Percentiles rank a stretch among this genome's conserved stretches.
Conservation (phyloP, 495 filamentous ascomycete genomes). For the Neurospora discreta region DNA sequence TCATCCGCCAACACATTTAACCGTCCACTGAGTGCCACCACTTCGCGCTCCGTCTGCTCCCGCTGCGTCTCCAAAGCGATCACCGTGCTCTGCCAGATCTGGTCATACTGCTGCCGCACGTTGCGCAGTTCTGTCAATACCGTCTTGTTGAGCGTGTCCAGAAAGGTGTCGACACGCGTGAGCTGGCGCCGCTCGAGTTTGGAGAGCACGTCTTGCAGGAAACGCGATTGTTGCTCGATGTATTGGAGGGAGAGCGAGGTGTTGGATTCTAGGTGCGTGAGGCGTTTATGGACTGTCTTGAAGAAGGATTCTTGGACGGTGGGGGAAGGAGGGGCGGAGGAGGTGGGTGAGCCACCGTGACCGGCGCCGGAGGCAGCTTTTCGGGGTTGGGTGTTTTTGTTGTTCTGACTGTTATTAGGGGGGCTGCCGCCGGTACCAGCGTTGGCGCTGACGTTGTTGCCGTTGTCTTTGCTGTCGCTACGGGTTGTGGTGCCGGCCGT, state of each 20-base stretch:
- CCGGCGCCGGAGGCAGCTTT: conserved; percentile 26
- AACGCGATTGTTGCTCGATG: conserved; percentile 89
- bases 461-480: conserved; percentile 4
- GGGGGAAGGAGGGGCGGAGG: conserved; percentile 48
- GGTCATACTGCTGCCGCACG: conserved; percentile 80
- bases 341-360: conserved; percentile 17
- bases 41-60: conserved; percentile 67
- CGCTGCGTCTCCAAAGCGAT: conserved; percentile 83
- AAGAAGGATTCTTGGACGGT: conserved; percentile 96
- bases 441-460: neutral
- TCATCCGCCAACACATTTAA: conserved; percentile 85
- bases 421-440: neutral
- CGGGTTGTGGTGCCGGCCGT: conserved; percentile 2
- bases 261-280: conserved; percentile 84
- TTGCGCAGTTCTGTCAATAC: conserved; percentile 75
- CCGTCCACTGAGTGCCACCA: conserved; percentile 67
- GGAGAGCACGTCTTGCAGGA: conserved; percentile 80
- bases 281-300: conserved; percentile 87
- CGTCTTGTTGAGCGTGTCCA: conserved; percentile 74
- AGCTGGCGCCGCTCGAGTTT: conserved; percentile 86
- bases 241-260: conserved; percentile 88
- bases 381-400: conserved; percentile 5
- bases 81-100: conserved; percentile 90
- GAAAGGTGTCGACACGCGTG: conserved; percentile 66
- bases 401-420: conserved; percentile 1